Evolutionary conservation across 2,329 filamentous ascomycete genomes (phyloP), one percentile per base, ranked within the genome.

Genomic region (Venturiaceae sp.): DNA sequence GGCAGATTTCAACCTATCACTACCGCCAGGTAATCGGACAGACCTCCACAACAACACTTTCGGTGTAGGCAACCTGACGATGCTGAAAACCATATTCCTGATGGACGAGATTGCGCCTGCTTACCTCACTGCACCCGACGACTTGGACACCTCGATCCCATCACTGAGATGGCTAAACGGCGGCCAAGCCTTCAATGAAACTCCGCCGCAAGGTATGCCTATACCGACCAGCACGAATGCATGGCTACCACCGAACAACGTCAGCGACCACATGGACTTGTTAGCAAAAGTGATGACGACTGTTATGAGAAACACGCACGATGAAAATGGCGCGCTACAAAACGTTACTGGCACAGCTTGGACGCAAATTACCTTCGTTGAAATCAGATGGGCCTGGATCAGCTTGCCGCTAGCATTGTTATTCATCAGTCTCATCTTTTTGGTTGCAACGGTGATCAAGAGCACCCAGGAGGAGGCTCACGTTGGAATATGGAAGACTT

Each of bases 401-500:
- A 55, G 53, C 0, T 64, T 70, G 13, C 69, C 68, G 1, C 23
- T 69, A 1, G 9, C 58, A 1, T 60, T 70, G 0, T 57, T 69
- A 0, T 0, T 65, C 1, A 53, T 67, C 1, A 66, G 58, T 8
- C 37, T 69, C 0, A 33, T 65, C 0, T 70, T 71, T 36, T 55
- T 70, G 6, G 54, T 65, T 1, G 55, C 57, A 0, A 70, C 68
- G 0, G 66, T 70, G 0, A 26, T 62, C 3, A 65, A 63, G 33
- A 68, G 63, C 1, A 63, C 65, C 0, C 60, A 55, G 5, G 62
- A 64, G 8, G 54, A 46, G 1, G 47, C 58, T 2, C 19, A 32
- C 2, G 55, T 62, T 1, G 65, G 64, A 0, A 36, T 67, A 0
- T 71, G 67, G 68, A 71, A 71, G 28, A 70, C 64, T 1, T 70